Base-by-base conservation (phyloP, 805 yeast species). In the Cyberlindnera mycetangii region DNA sequence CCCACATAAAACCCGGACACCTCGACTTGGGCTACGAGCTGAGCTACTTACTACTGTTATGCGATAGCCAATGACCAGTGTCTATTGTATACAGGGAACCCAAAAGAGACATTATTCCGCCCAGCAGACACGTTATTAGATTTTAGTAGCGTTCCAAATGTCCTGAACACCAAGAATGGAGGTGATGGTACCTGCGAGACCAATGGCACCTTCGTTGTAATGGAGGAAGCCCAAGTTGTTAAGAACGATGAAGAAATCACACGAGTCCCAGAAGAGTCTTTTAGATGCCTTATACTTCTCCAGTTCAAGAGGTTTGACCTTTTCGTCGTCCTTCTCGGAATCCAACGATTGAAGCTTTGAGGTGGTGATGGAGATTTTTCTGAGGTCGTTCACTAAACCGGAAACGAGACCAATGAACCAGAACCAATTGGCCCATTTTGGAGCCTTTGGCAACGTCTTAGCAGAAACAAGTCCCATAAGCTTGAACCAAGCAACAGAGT, bases 161-260 rank as follows among this genome's bases (percentile, higher is more conserved):
- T 85, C 89, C 60, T 75, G 78, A 42, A 89, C 70, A 35, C 96
- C 96, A 65, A 89, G 70, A 39, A 81, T 48, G 32, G 96, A 84
- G 25, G 97, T 89, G 47, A 86, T 67, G 20, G 85, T 75, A 61
- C 98, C 98, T 31, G 93, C 89, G 46, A 82, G 67, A 30, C 95
- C 97, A 40, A 89, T 78, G 33, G 81, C 73, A 39, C 95, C 93
- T 55, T 90, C 97, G 61, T 81, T 78, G 56, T 79, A 69, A 54
- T 72, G 71, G 55, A 85, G 68, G 65, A 71, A 67, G 45, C 76
- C 72, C 64, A 86, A 75, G 42, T 81, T 77, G 64, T 85, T 81
- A 60, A 83, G 68, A 11, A 93, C 95, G 57, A 90, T 83, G 50
- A 85, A 72, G 51, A 78, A 61, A 66, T 90, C 97, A 49, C 85